phyloP scores from a whole-genome alignment of 2,329 filamentous ascomycete genomes.

The Hypoxylon sp. region DNA sequence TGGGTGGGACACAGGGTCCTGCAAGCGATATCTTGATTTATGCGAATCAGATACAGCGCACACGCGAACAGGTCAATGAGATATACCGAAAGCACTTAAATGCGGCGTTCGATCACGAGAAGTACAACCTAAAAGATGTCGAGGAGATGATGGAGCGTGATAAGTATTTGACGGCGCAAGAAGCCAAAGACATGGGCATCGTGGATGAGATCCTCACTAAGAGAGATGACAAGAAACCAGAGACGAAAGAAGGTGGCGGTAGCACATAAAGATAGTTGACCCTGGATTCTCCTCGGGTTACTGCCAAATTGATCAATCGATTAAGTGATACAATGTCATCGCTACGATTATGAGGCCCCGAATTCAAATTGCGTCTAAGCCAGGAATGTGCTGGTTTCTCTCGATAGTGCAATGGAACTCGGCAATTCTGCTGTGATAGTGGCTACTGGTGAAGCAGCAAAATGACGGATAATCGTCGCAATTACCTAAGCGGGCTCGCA shows the following conservation, averaged over 20 bases:
- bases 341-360: conserved; percentile 9
- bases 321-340: not conserved
- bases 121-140: conserved; percentile 84
- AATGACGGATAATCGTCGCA: conserved; percentile 14
- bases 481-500: conserved; percentile 32
- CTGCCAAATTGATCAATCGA: conserved; percentile 4
- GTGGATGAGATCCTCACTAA: conserved; percentile 88
- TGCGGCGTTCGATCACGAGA: conserved; percentile 79
- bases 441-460: conserved; percentile 8
- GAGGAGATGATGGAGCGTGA: conserved; percentile 97
- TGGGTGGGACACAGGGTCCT: conserved; percentile 77
- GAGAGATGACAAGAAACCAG: conserved; percentile 63
- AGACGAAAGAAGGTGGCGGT: conserved; percentile 28
- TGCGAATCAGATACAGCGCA: conserved; percentile 93
- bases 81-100: conserved; percentile 93
- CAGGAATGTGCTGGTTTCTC: conserved; percentile 15
- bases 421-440: conserved; percentile 28
- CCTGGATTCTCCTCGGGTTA: not conserved
- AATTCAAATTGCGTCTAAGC: conserved; percentile 11
- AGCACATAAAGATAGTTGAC: conserved; percentile 15
- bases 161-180: conserved; percentile 90
- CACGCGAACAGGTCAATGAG: conserved; percentile 87
- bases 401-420: conserved; percentile 15
- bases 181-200: conserved; percentile 91
- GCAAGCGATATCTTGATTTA: conserved; percentile 93